phyloP scores from a whole-genome alignment of 2,329 filamentous ascomycete species.

The Epichloe gansuensis region DNA sequence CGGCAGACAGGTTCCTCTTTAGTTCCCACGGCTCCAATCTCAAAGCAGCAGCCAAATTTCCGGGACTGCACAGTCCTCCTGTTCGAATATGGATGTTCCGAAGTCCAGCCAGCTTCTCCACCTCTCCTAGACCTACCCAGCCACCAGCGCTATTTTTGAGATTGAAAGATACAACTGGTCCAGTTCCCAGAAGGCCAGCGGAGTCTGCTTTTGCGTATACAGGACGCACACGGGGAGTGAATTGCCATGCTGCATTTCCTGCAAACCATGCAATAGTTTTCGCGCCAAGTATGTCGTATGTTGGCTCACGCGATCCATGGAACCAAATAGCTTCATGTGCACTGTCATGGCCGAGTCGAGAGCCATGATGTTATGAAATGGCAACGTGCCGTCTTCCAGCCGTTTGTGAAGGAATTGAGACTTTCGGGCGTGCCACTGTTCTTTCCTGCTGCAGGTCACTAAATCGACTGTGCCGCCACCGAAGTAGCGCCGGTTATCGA shows the following conservation, averaged over 20 bases:
- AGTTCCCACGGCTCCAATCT: conserved; percentile 69
- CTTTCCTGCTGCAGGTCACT: conserved; percentile 58
- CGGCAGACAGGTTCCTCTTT: conserved; percentile 70
- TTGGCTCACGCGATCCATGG: conserved; percentile 54
- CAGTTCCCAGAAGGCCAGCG: conserved; percentile 33
- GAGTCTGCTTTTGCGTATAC: conserved; percentile 35
- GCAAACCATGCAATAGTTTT: conserved; percentile 46
- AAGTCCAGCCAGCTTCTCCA: conserved; percentile 74
- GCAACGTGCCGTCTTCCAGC: conserved; percentile 83
- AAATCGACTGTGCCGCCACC: conserved; percentile 91
- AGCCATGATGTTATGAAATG: conserved; percentile 82
- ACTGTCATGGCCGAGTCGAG: conserved; percentile 61
- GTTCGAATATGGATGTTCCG: conserved; percentile 76
- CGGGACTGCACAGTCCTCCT: conserved; percentile 85
- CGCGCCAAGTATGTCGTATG: conserved; percentile 58
- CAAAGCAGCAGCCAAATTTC: conserved; percentile 66
- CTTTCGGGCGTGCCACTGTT: conserved; percentile 76
- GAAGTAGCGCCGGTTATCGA: conserved; percentile 67
- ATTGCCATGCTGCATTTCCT: conserved; percentile 56
- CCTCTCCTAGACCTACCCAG: conserved; percentile 72
- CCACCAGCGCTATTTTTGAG: conserved; percentile 53
- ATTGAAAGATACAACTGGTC: conserved; percentile 79
- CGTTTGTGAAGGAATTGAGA: conserved; percentile 60
- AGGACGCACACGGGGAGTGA: conserved; percentile 51
- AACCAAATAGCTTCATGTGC: conserved; percentile 57